A percentile compares a stretch with the other conserved stretches of the same genome.
These are phyloP conservation scores for Anisodus tanguticus DNA, from an alignment of 257 asterid species.

Conservation along the genomic window DNA sequence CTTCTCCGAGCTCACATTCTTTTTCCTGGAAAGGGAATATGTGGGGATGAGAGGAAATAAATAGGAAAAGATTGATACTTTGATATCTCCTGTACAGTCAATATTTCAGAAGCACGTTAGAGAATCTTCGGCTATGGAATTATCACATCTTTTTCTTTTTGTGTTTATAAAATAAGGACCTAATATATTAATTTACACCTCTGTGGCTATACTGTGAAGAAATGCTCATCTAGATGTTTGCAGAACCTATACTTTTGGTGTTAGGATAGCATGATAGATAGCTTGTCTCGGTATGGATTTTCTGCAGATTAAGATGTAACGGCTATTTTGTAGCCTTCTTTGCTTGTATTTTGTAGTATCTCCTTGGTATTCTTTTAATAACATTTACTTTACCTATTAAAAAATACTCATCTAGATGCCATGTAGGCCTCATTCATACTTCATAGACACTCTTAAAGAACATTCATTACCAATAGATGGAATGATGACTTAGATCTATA, in stretches of 20 bases:
- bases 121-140: neutral
- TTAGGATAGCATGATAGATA: neutral
- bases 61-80: neutral
- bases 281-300: neutral
- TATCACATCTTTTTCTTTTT: neutral
- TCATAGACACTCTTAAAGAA: neutral
- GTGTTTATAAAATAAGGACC: neutral
- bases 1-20: conserved; percentile 10
- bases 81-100: neutral
- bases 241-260: neutral
- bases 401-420: neutral
- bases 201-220: neutral
- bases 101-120: neutral
- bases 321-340: neutral
- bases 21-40: neutral
- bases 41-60: neutral
- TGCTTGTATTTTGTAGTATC: neutral
- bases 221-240: neutral
- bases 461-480: neutral
- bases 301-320: neutral
- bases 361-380: neutral
- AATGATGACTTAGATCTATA: neutral
- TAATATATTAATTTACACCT: neutral
- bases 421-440: neutral
- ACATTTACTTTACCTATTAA: no score